Base-by-base conservation (phyloP, 441 rosid species). In the Pelargonium citronellum region DNA sequence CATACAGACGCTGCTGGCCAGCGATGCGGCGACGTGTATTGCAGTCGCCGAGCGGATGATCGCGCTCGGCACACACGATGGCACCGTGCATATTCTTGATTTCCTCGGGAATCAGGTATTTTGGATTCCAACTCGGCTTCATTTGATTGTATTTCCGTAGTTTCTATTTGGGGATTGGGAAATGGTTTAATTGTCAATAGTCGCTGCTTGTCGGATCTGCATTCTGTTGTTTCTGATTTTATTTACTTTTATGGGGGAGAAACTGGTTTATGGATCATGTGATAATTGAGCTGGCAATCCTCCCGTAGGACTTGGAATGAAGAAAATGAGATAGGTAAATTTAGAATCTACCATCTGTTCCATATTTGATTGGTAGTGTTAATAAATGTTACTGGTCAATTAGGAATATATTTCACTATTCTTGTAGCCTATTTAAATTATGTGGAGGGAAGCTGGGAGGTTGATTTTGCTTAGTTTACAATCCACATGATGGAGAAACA, bases 11-110 rank as follows among this genome's bases (percentile, higher is more conserved):
- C 81, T 95, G 68, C 81, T 95, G 4, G 82, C 96, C 24, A 87
- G 83, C 78, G 92, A 91, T 43, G 97, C 97, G 17, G 97, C 99
- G 43, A 91, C 98, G 17, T 95, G 97, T 80, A 79, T 95, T 72
- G 86, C 98, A 16, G 91, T 92, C 2, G 97, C 97, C 0, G 96
- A 91, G 72, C 84, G 98, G 57, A 89, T 95, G 98, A 91, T 95
- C 83, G 98, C 97, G 10, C 96, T 95, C 57, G 99, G 99, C 22
- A 91, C 98, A 1, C 91, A 86, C 58, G 96, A 78, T 47, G 99
- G 99, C 19, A 78, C 89, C 17, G 90, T 95, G 7, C 96, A 89
- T 78, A 92, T 95, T 74, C 97, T 95, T 69, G 99, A 92, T 85
- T 92, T 95, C 69, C 82, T 92, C 19, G 99, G 99, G 13, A 92